Percentiles rank a stretch among this genome's conserved stretches.
These are phyloP conservation scores for Dothideomycetes sp. DNA, from an alignment of 2,329 filamentous ascomycete species.

Conservation along the genomic window DNA sequence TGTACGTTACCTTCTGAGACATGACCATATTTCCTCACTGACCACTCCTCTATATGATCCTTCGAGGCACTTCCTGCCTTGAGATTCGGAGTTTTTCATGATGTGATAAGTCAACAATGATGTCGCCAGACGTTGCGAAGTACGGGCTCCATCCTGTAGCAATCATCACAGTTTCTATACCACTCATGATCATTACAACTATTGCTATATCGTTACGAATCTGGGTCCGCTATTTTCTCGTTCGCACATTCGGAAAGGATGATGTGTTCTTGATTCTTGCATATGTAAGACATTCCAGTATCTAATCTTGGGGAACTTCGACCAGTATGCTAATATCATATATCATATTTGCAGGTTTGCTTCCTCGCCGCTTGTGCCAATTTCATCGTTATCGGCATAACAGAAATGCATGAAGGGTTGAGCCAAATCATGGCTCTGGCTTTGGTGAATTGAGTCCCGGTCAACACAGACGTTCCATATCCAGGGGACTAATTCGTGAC, in stretches of 20 bases:
- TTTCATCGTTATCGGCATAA: constrained; percentile 8
- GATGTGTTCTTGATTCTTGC: constrained; percentile 2
- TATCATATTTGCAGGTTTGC: constrained; percentile 2
- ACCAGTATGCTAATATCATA: background rate
- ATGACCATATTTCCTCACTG: too few species aligned
- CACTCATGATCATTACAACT: background rate
- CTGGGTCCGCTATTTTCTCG: constrained; percentile 2
- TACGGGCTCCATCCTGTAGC: constrained; percentile 4
- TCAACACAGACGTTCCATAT: too few species aligned
- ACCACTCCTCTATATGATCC: too few species aligned
- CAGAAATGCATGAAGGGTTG: constrained; percentile 10
- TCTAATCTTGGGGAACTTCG: background rate
- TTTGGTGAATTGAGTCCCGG: too few species aligned
- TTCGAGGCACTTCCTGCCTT: too few species aligned
- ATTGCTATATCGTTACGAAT: constrained; percentile 5
- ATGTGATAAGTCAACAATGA: background rate
- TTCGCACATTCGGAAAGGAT: constrained; percentile 3
- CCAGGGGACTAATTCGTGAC: too few species aligned
- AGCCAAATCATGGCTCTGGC: background rate
- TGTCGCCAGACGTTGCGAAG: constrained; percentile 7
- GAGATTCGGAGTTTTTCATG: too few species aligned
- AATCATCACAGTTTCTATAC: constrained; percentile 3
- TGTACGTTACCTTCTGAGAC: too few species aligned
- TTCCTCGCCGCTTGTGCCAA: constrained; percentile 12
- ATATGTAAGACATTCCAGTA: background rate